Conservation (phyloP, 192 early-diverging fungal genomes). For the Dimargaris xerosporica region DNA sequence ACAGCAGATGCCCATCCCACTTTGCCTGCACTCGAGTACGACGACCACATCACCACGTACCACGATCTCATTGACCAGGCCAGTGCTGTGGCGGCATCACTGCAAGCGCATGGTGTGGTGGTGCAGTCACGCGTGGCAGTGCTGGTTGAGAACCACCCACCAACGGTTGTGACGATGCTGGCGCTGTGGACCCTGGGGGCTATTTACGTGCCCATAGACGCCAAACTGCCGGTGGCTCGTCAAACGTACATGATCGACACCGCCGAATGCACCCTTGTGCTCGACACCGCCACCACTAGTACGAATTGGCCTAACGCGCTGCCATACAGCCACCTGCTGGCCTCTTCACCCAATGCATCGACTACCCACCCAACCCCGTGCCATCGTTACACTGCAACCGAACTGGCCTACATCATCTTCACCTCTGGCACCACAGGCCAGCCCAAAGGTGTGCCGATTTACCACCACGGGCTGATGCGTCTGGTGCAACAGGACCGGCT, state of each 20-base stretch:
- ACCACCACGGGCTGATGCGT: not conserved
- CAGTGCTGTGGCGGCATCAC: no score
- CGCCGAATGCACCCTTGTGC: not conserved
- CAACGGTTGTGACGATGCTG: not conserved
- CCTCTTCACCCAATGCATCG: not conserved
- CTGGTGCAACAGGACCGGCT: not conserved
- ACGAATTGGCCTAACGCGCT: not conserved
- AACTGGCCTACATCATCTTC: no score
- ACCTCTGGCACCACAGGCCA: no score
- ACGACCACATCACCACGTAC: no score
- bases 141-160: not conserved
- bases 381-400: no score
- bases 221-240: not conserved
- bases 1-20: no score
- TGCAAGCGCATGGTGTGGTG: not conserved
- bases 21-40: no score
- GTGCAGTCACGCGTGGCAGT: not conserved
- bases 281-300: not conserved
- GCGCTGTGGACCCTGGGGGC: not conserved
- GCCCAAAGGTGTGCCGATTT: conserved; percentile 1
- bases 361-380: no score
- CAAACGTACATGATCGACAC: not conserved
- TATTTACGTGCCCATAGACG: not conserved
- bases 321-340: not conserved
- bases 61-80: no score